phyloP scores from a whole-genome alignment of 768 basidiomycete species.

The Phlegmacium glaucopus region DNA sequence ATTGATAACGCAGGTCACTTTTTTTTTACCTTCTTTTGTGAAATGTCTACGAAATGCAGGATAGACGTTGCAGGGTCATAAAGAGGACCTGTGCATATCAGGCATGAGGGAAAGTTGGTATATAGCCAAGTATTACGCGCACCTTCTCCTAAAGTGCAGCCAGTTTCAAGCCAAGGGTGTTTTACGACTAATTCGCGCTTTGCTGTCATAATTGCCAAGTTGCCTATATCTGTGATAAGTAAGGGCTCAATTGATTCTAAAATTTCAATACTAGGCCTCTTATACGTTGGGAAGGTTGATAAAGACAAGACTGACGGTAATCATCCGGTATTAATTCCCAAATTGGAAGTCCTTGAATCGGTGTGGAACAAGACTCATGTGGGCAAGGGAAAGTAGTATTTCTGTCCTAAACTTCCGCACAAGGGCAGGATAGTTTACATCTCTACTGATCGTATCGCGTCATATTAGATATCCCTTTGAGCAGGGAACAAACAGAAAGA shows the following conservation, averaged over 20 bases:
- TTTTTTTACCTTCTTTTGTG: slow-evolving; percentile 42
- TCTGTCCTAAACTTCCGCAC: slow-evolving; percentile 14
- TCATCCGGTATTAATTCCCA: slow-evolving; percentile 23
- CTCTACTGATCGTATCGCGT: slow-evolving; percentile 22
- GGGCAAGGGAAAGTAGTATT: slow-evolving; percentile 13
- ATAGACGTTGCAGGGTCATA: slow-evolving; percentile 52
- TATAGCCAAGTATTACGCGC: slow-evolving; percentile 1
- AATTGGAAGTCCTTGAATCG: slow-evolving; percentile 20
- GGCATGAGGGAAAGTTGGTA: background rate
- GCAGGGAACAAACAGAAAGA: slow-evolving; percentile 20
- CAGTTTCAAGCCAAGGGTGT: slow-evolving; percentile 46
- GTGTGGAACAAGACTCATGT: slow-evolving; percentile 9
- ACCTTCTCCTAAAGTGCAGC: slow-evolving; percentile 67
- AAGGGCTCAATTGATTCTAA: slow-evolving; percentile 6
- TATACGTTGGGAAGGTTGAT: slow-evolving; percentile 20
- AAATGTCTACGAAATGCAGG: slow-evolving; percentile 70
- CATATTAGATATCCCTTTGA: slow-evolving; percentile 19
- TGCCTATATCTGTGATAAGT: slow-evolving; percentile 2
- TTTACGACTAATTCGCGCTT: slow-evolving; percentile 35
- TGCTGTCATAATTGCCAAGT: slow-evolving; percentile 2
- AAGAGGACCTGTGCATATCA: slow-evolving; percentile 45
- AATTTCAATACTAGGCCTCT: slow-evolving; percentile 9
- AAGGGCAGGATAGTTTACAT: slow-evolving; percentile 16
- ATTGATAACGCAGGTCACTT: too few relatives aligned
- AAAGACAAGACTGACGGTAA: slow-evolving; percentile 16